phyloP scores from a whole-genome alignment of 257 asterid species.

The Penstemon barbatus region DNA sequence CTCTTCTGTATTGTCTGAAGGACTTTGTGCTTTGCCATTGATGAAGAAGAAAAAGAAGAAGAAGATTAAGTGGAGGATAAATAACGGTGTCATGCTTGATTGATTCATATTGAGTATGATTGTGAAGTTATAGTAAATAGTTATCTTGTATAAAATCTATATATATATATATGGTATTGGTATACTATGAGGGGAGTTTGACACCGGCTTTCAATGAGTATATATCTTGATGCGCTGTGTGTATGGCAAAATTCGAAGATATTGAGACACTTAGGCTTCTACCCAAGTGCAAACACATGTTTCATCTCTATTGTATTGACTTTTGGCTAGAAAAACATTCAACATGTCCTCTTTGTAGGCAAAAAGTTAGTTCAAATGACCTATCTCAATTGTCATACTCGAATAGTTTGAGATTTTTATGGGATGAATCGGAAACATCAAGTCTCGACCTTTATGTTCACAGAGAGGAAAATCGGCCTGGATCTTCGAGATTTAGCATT shows the following conservation, averaged over 20 bases:
- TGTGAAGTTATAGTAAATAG: too few species aligned
- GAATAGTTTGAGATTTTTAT: conserved; percentile 38
- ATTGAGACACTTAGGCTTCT: conserved; percentile 51
- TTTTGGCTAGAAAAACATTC: conserved; percentile 66
- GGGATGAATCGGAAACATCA: conserved; percentile 35
- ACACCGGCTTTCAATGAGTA: conserved; percentile 22
- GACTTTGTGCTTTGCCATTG: conserved; percentile 33
- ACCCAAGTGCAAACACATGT: conserved; percentile 64
- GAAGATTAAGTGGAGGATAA: conserved; percentile 30
- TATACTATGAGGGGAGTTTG: too few species aligned
- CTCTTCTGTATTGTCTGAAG: conserved; percentile 5
- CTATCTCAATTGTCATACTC: conserved; percentile 31
- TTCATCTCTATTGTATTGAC: conserved; percentile 62
- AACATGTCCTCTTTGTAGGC: conserved; percentile 72
- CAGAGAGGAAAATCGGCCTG: conserved; percentile 43
- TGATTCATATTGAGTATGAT: not conserved
- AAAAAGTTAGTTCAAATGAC: conserved; percentile 39
- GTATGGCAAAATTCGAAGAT: conserved; percentile 55
- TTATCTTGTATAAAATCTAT: conserved; percentile 30
- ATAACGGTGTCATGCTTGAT: too few species aligned
- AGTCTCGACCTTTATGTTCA: conserved; percentile 43
- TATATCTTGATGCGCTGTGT: conserved; percentile 46
- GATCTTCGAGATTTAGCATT: conserved; percentile 48
- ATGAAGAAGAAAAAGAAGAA: conserved; percentile 26
- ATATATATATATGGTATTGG: too few species aligned